These are phyloP conservation scores for Xylaria sp. DNA, from an alignment of 2,329 filamentous ascomycete species.

Conservation along the genomic window DNA sequence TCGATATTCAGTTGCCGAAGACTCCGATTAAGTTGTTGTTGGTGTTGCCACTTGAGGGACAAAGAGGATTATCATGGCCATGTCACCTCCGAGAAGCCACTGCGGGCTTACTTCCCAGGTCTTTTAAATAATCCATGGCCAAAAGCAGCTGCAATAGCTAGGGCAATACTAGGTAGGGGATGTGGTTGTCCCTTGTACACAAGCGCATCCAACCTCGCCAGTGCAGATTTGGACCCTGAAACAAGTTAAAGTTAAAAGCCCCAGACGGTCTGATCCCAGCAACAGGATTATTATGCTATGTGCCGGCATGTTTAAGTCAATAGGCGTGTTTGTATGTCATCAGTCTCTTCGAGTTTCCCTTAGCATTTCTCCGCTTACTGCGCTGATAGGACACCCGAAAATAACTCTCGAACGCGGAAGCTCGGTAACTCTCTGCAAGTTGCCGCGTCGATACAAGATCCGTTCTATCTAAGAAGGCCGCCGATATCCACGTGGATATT, in stretches of 20 bases:
- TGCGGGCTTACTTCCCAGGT: slow-evolving; percentile 28
- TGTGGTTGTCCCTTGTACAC: slow-evolving; percentile 20
- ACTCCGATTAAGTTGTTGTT: slow-evolving; percentile 21
- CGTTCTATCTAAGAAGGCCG: slow-evolving; percentile 28
- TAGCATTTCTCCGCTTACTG: slow-evolving; percentile 25
- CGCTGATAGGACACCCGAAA: slow-evolving; percentile 36
- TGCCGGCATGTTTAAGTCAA: slow-evolving; percentile 34
- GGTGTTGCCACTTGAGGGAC: slow-evolving; percentile 23
- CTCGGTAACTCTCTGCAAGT: slow-evolving; percentile 36
- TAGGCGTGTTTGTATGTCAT: slow-evolving; percentile 32
- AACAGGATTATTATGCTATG: slow-evolving; percentile 39
- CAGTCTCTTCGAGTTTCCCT: slow-evolving; percentile 26
- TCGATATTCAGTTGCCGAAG: slow-evolving; percentile 20
- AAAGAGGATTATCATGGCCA: slow-evolving; percentile 29
- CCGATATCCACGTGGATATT: slow-evolving; percentile 36
- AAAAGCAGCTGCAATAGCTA: slow-evolving; percentile 22
- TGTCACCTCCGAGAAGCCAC: slow-evolving; percentile 22
- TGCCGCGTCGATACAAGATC: slow-evolving; percentile 36
- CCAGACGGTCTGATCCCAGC: slow-evolving; percentile 33
- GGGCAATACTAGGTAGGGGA: slow-evolving; percentile 22
- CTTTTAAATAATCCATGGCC: slow-evolving; percentile 38
- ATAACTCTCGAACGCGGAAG: slow-evolving; percentile 38
- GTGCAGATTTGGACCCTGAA: slow-evolving; percentile 34
- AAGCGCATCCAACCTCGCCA: slow-evolving; percentile 34
- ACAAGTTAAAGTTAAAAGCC: slow-evolving; percentile 36